These are phyloP conservation scores for Zygosaccharomyces kombuchaensis DNA, from an alignment of 805 yeast genomes.

Conservation along the genomic window DNA sequence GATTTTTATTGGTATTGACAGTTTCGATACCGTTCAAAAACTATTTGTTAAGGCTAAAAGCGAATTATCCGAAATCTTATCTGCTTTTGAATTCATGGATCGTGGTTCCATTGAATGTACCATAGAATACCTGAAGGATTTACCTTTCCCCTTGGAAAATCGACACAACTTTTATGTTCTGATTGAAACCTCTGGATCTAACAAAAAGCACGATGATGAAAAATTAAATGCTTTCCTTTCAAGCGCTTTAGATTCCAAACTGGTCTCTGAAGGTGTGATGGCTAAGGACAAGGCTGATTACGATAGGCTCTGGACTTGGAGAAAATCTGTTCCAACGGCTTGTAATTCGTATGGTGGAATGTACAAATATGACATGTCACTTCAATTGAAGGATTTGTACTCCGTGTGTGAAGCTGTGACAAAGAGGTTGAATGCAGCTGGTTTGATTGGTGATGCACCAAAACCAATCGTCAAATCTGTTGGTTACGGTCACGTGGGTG, in stretches of 20 bases:
- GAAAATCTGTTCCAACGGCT: constrained; percentile 85
- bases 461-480: constrained; percentile 83
- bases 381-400: constrained; percentile 72
- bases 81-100: constrained; percentile 90
- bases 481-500: constrained; percentile 93
- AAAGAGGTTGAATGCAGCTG: constrained; percentile 48
- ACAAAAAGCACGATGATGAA: constrained; percentile 80
- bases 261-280: constrained; percentile 78
- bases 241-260: constrained; percentile 66
- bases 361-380: constrained; percentile 86
- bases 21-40: constrained; percentile 70
- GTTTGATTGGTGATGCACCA: constrained; percentile 56
- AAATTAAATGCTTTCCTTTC: constrained; percentile 77
- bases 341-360: constrained; percentile 79
- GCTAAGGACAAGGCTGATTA: constrained; percentile 87
- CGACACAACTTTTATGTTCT: constrained; percentile 78
- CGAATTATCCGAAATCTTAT: constrained; percentile 72
- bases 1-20: constrained; percentile 71
- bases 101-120: constrained; percentile 56
- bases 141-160: constrained; percentile 66
- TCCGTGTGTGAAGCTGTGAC: constrained; percentile 67
- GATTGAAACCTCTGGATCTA: constrained; percentile 90
- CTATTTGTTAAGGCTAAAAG: constrained; percentile 66
- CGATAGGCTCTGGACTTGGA: constrained; percentile 78
- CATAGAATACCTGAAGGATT: constrained; percentile 47